Base-by-base conservation (phyloP, 2,329 filamentous ascomycete genomes). In the Colletotrichum truncatum region DNA sequence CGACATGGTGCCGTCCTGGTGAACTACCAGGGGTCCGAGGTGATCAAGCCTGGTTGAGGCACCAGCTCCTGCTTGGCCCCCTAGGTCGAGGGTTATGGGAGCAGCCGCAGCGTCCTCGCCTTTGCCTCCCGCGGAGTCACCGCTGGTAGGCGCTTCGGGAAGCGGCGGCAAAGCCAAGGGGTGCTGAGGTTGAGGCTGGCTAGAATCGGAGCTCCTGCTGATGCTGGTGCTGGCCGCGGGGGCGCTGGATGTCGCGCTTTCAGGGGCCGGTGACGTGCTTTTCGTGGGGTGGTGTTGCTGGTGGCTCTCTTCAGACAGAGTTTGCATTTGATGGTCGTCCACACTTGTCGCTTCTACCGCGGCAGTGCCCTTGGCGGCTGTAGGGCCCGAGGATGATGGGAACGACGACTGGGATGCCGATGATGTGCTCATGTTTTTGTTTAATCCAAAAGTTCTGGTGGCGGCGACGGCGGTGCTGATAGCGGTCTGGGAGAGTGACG, bases 1-100 rank as follows among this genome's bases (percentile, higher is more conserved):
- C 61, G 88, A 89, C 70, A 93, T 76, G 8, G 89, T 89, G 18
- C 92, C 92, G 75, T 94, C 90, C 66, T 82, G 80, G 75, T 93
- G 91, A 58, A 94, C 88, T 1, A 94, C 91, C 71, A 94, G 82
- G 2, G 92, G 92, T 0, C 92, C 91, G 23, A 94, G 80, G 66
- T 87, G 84, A 72, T 93, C 90, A 8, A 94, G 84, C 52, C 84
- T 86, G 43, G 91, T 82, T 2, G 74, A 74, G 12, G 77, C 32
- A 64, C 69, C 43, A 61, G 48, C 64, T 48, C 64, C 64, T 30
- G 23, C 6, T 30, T 64, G 71, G 43, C 72, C 71, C 49, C 73
- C 73, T 65, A 79, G 72, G 68, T 78, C 75, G 26, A 78, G 73
- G n/a, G 69, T 73, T 25, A 71, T 64, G 45, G 69, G 41, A 25